Percentiles rank a stretch among this genome's conserved stretches.
phyloP scores from a whole-genome alignment of 306 rosid genomes.

The Abrus precatorius region DNA sequence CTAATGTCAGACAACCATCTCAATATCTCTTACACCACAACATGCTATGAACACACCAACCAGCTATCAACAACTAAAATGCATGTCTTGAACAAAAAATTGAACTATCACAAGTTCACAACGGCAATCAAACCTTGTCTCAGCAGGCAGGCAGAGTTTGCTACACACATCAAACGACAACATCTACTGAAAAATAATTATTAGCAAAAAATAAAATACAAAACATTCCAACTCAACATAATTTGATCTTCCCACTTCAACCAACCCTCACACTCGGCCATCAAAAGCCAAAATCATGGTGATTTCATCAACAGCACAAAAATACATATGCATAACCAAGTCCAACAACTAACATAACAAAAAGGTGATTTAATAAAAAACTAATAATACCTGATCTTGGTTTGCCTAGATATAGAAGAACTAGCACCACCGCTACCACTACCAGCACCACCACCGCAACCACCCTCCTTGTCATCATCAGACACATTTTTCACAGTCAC shows the following conservation, averaged over 20 bases:
- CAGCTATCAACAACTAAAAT: not conserved
- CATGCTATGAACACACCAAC: conserved; percentile 8
- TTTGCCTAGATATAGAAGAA: conserved; percentile 35
- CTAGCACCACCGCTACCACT: conserved; percentile 24
- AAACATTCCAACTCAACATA: not conserved
- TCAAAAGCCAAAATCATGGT: not conserved
- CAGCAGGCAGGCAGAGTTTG: no score
- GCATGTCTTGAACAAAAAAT: conserved; percentile 1
- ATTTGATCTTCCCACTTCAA: not conserved
- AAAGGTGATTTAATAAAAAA: conserved; percentile 1
- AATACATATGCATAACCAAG: not conserved
- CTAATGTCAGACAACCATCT: conserved; percentile 1
- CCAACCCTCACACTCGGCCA: not conserved
- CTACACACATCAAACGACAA: not conserved
- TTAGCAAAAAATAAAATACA: not conserved
- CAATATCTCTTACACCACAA: not conserved
- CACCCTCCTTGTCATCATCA: conserved; percentile 46
- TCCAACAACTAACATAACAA: not conserved
- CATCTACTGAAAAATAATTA: not conserved
- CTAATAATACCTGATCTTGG: conserved; percentile 39
- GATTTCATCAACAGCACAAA: no score
- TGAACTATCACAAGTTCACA: not conserved
- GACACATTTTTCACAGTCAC: conserved; percentile 36
- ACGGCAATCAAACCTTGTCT: not conserved
- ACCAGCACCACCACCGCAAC: no score